phyloP scores from a whole-genome alignment of 352 stramenopile genomes.

The Pythium dissimile region DNA sequence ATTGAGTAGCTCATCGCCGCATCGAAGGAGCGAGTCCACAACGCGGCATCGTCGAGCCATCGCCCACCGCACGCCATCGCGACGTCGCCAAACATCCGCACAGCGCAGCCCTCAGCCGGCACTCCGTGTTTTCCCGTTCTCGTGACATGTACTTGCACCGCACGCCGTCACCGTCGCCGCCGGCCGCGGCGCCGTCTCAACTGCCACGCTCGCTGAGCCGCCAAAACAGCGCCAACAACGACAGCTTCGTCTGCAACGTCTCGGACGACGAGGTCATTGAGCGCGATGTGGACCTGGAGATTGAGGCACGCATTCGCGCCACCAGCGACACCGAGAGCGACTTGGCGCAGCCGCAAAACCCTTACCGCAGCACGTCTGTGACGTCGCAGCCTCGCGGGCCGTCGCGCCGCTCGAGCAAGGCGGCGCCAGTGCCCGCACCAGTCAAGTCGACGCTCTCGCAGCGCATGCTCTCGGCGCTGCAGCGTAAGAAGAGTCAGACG shows the following conservation, averaged over 20 bases:
- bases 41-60: too few species aligned
- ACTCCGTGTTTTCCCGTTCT: neutral
- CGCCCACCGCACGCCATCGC: too few species aligned
- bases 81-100: neutral
- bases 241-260: slow-evolving; percentile 44
- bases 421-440: neutral
- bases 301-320: slow-evolving; percentile 50
- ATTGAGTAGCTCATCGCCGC: too few species aligned
- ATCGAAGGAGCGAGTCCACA: too few species aligned
- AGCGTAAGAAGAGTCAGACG: slow-evolving; percentile 28
- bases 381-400: neutral
- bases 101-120: neutral
- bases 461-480: slow-evolving; percentile 54
- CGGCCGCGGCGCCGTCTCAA: neutral
- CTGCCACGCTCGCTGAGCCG: slow-evolving; percentile 12
- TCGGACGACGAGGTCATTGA: slow-evolving; percentile 64
- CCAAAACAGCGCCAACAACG: slow-evolving; percentile 19
- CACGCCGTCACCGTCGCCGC: slow-evolving; percentile 4
- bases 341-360: neutral
- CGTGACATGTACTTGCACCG: slow-evolving; percentile 4
- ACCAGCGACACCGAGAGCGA: slow-evolving; percentile 15
- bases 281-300: slow-evolving; percentile 70
- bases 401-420: slow-evolving; percentile 13
- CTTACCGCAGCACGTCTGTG: neutral
- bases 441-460: slow-evolving; percentile 47